These are phyloP conservation scores for Rhinocladiella similis DNA, from an alignment of 2,329 filamentous ascomycete species.

Conservation along the genomic window DNA sequence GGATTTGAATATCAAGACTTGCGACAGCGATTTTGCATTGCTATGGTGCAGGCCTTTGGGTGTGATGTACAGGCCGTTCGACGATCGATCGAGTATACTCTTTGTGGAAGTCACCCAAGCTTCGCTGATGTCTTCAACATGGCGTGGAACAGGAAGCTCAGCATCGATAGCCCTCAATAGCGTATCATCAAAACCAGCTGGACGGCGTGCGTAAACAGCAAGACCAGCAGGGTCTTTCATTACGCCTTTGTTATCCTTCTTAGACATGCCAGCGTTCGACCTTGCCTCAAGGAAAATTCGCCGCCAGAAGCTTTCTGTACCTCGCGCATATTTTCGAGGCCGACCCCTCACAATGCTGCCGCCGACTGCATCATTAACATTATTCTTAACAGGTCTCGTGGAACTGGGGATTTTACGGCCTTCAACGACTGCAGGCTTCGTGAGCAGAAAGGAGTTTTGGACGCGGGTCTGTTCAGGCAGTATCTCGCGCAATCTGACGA, in stretches of 20 bases:
- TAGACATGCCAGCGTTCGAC: slow-evolving; percentile 5
- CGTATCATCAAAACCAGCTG: slow-evolving; percentile 26
- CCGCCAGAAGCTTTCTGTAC: slow-evolving; percentile 31
- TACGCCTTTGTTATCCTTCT: slow-evolving; percentile 8
- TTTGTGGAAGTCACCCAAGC: slow-evolving; percentile 26
- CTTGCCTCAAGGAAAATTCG: slow-evolving; percentile 23
- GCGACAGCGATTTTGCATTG: slow-evolving; percentile 11
- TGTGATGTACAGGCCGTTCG: slow-evolving; percentile 44
- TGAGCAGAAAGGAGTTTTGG: neutral
- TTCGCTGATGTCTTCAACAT: slow-evolving; percentile 22
- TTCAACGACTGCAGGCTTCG: neutral
- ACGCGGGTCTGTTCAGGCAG: neutral
- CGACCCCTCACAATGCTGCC: slow-evolving; percentile 17
- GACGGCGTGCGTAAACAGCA: slow-evolving; percentile 24
- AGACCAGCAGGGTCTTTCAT: slow-evolving; percentile 23
- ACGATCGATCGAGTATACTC: slow-evolving; percentile 18
- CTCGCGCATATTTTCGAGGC: slow-evolving; percentile 29
- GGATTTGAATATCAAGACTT: slow-evolving; percentile 24
- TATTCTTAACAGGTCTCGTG: neutral
- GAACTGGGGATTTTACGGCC: neutral
- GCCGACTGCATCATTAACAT: neutral
- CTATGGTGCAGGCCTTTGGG: slow-evolving; percentile 25
- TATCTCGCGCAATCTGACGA: slow-evolving; percentile 5
- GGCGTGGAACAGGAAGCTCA: slow-evolving; percentile 23
- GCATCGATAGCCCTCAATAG: slow-evolving; percentile 23